Base-by-base conservation (phyloP, 2,329 filamentous ascomycete species). In the Xylariaceae sp. region DNA sequence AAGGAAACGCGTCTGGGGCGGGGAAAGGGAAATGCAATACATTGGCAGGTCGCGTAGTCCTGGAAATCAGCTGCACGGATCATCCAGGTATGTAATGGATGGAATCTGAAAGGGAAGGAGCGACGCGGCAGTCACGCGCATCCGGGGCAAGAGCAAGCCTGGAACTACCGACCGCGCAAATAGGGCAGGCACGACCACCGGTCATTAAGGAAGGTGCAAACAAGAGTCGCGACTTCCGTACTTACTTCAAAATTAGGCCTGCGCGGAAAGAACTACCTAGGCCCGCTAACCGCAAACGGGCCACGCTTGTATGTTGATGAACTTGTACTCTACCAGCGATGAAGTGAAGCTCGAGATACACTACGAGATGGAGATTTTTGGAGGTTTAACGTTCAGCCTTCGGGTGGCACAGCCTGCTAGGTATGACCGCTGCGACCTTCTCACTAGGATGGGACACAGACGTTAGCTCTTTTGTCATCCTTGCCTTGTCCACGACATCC, bases 351-450 rank as follows among this genome's bases (percentile, higher is more conserved):
- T 51, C n/a, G 51, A 18, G 47, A 52, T 51, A 41, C 44, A 56
- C 48, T 34, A 10, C n/a, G 49, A 13, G 47, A 54, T 53, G 56
- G 56, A 61, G 53, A 54, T 61, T 58, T 62, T 58, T 58, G 58
- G 57, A 62, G 55, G 55, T 48, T 60, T 55, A 53, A 55, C 41
- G 30, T 56, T 58, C 58, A 60, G 55, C 53, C 52, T 52, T 50
- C 48, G 53, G 41, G 55, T 55, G 44, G 45, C 49, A 51, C 49
- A 51, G 49, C 49, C 49, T 45, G 13, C n/a, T 13, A 45, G 13
- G 37, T 13, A 18, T 17, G 23, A 17, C 18, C 23, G 5, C 23
- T 30, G 23, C 23, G 23, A 30, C 48, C 18, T 18, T 35, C n/a
- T 30, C 18, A 30, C 18, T 35, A 51, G n/a, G 17, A 51, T 30